phyloP scores from a whole-genome alignment of 1,284 basidiomycete species.

The Ceratobasidium papillatum region DNA sequence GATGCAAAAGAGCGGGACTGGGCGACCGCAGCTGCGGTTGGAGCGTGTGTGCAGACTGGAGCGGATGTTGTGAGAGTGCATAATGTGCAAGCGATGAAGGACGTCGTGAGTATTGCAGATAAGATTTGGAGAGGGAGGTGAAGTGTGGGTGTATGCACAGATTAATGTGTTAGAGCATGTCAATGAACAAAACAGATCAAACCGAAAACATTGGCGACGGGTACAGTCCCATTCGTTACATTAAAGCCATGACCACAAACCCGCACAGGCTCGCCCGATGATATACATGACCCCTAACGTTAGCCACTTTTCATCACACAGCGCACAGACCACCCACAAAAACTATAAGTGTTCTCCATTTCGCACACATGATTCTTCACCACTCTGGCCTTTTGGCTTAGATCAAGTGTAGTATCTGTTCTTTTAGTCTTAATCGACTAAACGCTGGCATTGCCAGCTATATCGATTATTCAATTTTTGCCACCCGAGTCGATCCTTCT shows the following conservation, averaged over 20 bases:
- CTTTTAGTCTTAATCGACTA: slow-evolving; percentile 59
- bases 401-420: slow-evolving; percentile 97
- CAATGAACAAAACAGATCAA: not conserved
- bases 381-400: slow-evolving; percentile 96
- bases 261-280: not conserved
- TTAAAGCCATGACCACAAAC: not conserved
- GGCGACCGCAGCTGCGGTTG: slow-evolving; percentile 84
- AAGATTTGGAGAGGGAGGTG: slow-evolving; percentile 53
- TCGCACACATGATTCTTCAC: slow-evolving; percentile 57
- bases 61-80: slow-evolving; percentile 85
- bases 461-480: slow-evolving; percentile 41
- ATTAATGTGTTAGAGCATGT: not conserved
- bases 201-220: not conserved
- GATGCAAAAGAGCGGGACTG: slow-evolving; percentile 73
- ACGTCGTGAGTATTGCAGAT: slow-evolving; percentile 63
- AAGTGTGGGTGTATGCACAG: not conserved
- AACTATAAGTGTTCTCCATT: slow-evolving; percentile 21
- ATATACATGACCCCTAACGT: not conserved
- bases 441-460: slow-evolving; percentile 29
- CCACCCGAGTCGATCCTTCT: slow-evolving; percentile 36
- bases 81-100: slow-evolving; percentile 75
- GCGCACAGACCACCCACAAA: slow-evolving; percentile 21
- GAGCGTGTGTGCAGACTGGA: slow-evolving; percentile 79
- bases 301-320: not conserved
- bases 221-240: not conserved